Conservation (phyloP, 306 rosid genomes). For the Comarum palustre region DNA sequence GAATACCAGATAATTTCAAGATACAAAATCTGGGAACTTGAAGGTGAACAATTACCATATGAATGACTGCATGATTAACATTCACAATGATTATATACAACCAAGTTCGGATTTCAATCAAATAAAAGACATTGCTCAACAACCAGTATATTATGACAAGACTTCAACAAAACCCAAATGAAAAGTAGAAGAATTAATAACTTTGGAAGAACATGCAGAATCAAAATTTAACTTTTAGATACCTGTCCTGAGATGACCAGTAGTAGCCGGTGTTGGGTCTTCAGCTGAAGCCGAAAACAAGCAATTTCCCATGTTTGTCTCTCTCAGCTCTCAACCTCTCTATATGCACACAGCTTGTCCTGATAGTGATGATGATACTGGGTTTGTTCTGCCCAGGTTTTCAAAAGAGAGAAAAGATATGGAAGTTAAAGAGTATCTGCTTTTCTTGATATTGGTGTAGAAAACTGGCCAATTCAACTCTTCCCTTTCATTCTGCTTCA, state of each 20-base stretch:
- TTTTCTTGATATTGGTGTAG: background rate
- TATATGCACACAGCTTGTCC: slow-evolving; percentile 3
- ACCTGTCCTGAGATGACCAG: slow-evolving; percentile 55
- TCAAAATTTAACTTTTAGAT: background rate
- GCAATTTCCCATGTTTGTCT: slow-evolving; percentile 71
- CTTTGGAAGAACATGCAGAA: background rate
- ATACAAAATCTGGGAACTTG: background rate
- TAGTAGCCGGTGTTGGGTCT: slow-evolving; percentile 34
- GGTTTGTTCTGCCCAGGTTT: slow-evolving; percentile 3
- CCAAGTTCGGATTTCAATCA: background rate
- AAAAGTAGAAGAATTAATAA: slow-evolving; percentile 3
- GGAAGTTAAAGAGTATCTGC: background rate
- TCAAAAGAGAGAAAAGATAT: background rate
- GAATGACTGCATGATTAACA: background rate
- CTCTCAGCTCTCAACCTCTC: slow-evolving; percentile 21
- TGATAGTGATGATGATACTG: background rate
- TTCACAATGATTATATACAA: background rate
- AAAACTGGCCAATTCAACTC: background rate
- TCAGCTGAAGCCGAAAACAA: slow-evolving; percentile 54
- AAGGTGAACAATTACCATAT: background rate
- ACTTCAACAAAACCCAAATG: slow-evolving; percentile 16
- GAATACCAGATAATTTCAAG: background rate
- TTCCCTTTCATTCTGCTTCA: slow-evolving; percentile 1
- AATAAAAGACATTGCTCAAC: background rate
- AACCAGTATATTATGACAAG: background rate